Conservation (phyloP, 345 rosid species). For the Carallia brachiata region DNA sequence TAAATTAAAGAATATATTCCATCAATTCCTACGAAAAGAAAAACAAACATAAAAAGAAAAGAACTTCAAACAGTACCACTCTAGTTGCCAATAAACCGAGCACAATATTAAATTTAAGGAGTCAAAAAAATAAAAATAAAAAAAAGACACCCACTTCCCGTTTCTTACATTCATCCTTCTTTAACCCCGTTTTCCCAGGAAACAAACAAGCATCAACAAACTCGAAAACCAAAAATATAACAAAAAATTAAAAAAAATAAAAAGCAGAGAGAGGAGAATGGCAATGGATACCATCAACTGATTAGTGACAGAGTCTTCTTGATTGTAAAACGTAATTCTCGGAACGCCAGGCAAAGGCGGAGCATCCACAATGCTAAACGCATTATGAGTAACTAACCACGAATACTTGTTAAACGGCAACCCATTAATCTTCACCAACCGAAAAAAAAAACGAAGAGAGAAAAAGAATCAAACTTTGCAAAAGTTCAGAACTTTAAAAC, state of each 20-base stretch:
- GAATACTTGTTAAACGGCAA: constrained; percentile 94
- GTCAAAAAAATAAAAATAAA: not conserved
- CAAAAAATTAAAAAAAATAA: not conserved
- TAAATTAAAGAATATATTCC: not conserved
- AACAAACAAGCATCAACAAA: not conserved
- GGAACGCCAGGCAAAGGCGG: constrained; percentile 78
- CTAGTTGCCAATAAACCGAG: not conserved
- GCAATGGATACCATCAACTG: constrained; percentile 60
- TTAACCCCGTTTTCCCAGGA: constrained; percentile 3
- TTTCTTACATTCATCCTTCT: not conserved
- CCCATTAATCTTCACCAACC: constrained; percentile 52
- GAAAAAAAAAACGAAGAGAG: not conserved
- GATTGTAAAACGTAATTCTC: constrained; percentile 86
- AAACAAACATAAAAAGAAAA: not conserved
- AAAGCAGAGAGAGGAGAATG: not conserved
- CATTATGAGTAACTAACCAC: constrained; percentile 92
- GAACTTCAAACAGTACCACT: not conserved
- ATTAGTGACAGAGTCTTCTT: constrained; percentile 86
- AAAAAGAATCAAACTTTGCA: constrained; percentile 9
- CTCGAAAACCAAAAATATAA: no score
- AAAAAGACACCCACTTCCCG: not conserved
- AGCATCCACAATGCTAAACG: constrained; percentile 86
- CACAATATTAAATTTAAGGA: not conserved
- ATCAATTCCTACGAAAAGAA: not conserved
- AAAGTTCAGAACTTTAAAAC: constrained; percentile 5